Base-by-base conservation (phyloP, 192 early-diverging fungal species). In the Coemansia asiatica region DNA sequence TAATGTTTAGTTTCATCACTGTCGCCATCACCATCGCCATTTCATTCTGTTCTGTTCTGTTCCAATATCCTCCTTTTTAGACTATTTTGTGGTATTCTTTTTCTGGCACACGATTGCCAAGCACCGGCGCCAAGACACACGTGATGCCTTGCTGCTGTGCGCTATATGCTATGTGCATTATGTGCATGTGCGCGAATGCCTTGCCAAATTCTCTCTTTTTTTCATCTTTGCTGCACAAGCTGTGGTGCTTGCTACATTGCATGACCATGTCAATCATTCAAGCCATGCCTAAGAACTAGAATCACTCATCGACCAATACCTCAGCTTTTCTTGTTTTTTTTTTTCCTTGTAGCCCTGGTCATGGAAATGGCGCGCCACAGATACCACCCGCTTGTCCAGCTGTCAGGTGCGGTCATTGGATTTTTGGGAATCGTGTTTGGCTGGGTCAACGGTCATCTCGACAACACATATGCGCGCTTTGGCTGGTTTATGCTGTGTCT, bases 341-440 rank as follows among this genome's bases (percentile, higher is more conserved):
- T 22, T 6, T 53, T 16, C 27, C 40, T n/a, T 64, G 64, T 79
- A 79, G 76, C 67, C 9, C 71, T 88, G 69, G 74, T 87, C 0
- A 61, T 88, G 61, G 88, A 85, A 8, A 18, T 84, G 21, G 83
- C 81, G 9, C 63, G 65, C 16, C 67, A 84, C 71, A 73, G 60
- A 19, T 81, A 75, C 75, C 87, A 88, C 59, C 71, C 84, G 8
- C 74, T 84, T 10, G 71, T 80, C 10, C 87, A 88, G 66, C 61
- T 83, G 15, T 29, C 74, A 2, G 88, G 83, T 19, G 66, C 83
- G 12, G 13, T 67, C 18, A 28, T 86, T 18, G 74, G 74, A 28
- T 63, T 84, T 1, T 49, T 80, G n/a, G 87, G 87, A n/a, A 83
- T 81, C 23, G 68, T 86, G 21, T 79, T 89, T 28, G 88, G 82